phyloP scores from a whole-genome alignment of 306 rosid species.

The Styphnolobium japonicum region DNA sequence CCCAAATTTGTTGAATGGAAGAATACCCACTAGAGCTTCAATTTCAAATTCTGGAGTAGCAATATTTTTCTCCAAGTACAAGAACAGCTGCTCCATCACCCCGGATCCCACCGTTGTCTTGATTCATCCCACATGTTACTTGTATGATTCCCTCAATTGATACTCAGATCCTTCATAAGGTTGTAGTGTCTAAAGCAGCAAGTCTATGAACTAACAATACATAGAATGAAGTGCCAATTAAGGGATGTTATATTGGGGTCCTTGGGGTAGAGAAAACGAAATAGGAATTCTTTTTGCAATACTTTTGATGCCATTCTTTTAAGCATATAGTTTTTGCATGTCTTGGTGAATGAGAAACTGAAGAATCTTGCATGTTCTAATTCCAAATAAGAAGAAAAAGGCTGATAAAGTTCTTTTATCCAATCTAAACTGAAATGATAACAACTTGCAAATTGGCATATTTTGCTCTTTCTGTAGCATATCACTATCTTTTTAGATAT shows the following conservation, averaged over 20 bases:
- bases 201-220: neutral
- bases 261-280: conserved; percentile 13
- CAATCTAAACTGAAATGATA: conserved; percentile 19
- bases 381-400: conserved; percentile 16
- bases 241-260: neutral
- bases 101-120: conserved; percentile 18
- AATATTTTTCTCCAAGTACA: conserved; percentile 66
- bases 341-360: conserved; percentile 21
- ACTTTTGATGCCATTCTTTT: conserved; percentile 14
- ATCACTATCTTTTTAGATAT: no score
- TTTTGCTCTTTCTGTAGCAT: no score
- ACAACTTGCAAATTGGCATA: conserved; percentile 23
- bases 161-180: neutral
- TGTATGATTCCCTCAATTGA: conserved; percentile 15
- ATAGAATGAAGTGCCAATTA: neutral
- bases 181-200: neutral
- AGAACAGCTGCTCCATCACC: conserved; percentile 27
- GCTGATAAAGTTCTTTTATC: neutral
- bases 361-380: conserved; percentile 21
- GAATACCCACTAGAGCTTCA: conserved; percentile 84
- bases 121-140: conserved; percentile 34
- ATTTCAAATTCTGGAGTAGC: conserved; percentile 58
- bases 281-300: conserved; percentile 22
- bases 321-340: conserved; percentile 18
- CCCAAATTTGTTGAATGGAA: conserved; percentile 87